Conservation (phyloP, 352 stramenopile genomes). For the Phytophthora kernoviae region DNA sequence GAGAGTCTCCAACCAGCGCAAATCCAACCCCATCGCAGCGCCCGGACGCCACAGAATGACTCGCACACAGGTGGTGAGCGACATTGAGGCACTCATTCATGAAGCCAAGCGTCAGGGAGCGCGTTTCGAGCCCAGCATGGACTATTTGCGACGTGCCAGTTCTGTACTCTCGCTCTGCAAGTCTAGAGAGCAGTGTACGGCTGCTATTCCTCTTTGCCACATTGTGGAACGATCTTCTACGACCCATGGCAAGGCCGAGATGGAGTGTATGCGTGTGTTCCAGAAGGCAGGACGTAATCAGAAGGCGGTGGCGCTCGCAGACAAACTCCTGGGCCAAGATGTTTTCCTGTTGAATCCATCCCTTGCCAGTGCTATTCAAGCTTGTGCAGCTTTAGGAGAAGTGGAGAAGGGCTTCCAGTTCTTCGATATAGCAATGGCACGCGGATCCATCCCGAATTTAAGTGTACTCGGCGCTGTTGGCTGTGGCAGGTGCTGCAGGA, state of each 20-base stretch:
- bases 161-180: slow-evolving; percentile 57
- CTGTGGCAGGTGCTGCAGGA: slow-evolving; percentile 46
- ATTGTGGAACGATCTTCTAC: slow-evolving; percentile 43
- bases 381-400: slow-evolving; percentile 54
- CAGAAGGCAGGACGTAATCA: slow-evolving; percentile 52
- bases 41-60: slow-evolving; percentile 13
- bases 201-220: slow-evolving; percentile 61
- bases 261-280: slow-evolving; percentile 72
- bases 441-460: slow-evolving; percentile 73
- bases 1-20: slow-evolving; percentile 7
- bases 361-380: slow-evolving; percentile 64
- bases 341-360: slow-evolving; percentile 73
- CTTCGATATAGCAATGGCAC: slow-evolving; percentile 54
- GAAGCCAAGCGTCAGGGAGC: slow-evolving; percentile 27
- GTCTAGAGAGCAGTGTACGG: slow-evolving; percentile 52
- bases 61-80: slow-evolving; percentile 23
- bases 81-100: slow-evolving; percentile 50
- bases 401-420: slow-evolving; percentile 62
- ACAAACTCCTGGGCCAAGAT: slow-evolving; percentile 60
- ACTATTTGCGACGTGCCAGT: slow-evolving; percentile 54
- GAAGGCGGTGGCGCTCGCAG: slow-evolving; percentile 53
- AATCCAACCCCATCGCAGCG: slow-evolving; percentile 1
- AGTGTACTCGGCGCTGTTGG: slow-evolving; percentile 70
- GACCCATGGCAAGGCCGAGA: slow-evolving; percentile 48
- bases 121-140: slow-evolving; percentile 40